A percentile compares a stretch with the other conserved stretches of the same genome.
phyloP scores from a whole-genome alignment of 495 filamentous ascomycete species.

The Chlorociboria aeruginascens region DNA sequence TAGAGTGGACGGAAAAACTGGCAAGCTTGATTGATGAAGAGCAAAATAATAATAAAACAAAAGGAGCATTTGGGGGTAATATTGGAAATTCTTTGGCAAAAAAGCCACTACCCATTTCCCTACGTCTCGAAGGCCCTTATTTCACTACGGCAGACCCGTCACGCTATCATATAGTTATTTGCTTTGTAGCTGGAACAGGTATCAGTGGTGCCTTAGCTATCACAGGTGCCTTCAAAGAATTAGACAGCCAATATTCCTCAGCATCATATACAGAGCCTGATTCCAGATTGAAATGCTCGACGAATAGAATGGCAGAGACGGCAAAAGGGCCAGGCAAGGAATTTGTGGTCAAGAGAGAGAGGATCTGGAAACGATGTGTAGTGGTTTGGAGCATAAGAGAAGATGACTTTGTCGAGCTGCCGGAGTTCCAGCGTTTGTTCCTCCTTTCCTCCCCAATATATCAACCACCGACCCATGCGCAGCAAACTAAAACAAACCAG shows the following conservation, averaged over 20 bases:
- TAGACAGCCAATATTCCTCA: background rate
- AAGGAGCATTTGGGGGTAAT: background rate
- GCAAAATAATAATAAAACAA: background rate
- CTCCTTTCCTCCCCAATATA: background rate
- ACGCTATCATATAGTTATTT: constrained; percentile 20
- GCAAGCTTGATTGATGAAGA: background rate
- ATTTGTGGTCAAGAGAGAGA: background rate
- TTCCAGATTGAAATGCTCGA: background rate
- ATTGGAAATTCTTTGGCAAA: no score
- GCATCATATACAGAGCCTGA: background rate
- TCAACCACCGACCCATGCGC: background rate
- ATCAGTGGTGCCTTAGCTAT: constrained; percentile 23
- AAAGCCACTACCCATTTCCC: background rate
- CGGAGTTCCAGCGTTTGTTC: constrained; percentile 6
- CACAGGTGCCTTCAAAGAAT: constrained; percentile 16
- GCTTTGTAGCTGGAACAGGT: constrained; percentile 24
- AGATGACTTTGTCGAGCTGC: constrained; percentile 16
- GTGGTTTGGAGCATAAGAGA: constrained; percentile 21
- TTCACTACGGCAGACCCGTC: constrained; percentile 23
- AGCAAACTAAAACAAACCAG: background rate
- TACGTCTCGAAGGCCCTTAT: constrained; percentile 26
- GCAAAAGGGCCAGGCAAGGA: background rate
- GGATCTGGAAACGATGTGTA: constrained; percentile 17
- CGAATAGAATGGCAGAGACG: background rate
- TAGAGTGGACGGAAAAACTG: background rate